Evolutionary conservation across 192 early-diverging fungal genomes (phyloP).

Genomic region (Chytriomyces sp.): DNA sequence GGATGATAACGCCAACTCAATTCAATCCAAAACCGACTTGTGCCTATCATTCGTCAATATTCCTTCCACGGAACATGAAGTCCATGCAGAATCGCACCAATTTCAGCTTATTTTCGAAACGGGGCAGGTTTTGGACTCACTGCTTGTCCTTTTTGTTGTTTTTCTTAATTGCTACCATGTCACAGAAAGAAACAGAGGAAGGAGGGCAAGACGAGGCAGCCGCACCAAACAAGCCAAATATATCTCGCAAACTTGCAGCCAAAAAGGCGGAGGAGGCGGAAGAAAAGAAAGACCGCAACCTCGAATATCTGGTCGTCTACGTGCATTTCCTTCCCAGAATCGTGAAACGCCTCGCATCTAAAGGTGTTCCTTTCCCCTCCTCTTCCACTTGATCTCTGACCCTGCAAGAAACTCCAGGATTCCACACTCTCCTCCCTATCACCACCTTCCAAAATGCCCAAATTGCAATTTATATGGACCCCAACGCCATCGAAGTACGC

Average conservation of each 20-base stretch:
- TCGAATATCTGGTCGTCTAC: slow-evolving; percentile 62
- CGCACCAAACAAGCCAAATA: neutral
- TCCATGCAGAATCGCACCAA: neutral
- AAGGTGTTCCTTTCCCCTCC: slow-evolving; percentile 28
- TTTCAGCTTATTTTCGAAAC: slow-evolving; percentile 7
- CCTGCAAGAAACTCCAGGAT: no score
- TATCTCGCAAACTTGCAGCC: neutral
- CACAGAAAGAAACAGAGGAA: no score
- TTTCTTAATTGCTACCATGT: neutral
- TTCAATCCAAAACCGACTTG: slow-evolving; percentile 6
- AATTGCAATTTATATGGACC: slow-evolving; percentile 53
- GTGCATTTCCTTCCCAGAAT: slow-evolving; percentile 58
- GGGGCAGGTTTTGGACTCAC: no score
- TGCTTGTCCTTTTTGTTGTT: no score
- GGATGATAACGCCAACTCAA: no score
- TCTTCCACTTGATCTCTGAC: neutral
- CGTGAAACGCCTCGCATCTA: slow-evolving; percentile 47
- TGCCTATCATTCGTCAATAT: neutral
- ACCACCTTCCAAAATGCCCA: slow-evolving; percentile 46
- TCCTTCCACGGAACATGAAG: neutral
- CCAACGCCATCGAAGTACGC: slow-evolving; percentile 56
- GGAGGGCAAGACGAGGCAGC: neutral
- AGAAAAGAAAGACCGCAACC: slow-evolving; percentile 23
- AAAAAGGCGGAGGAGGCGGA: neutral
- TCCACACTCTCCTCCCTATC: slow-evolving; percentile 35